Conservation (phyloP, 805 yeast genomes). For the Lachancea sp. region DNA sequence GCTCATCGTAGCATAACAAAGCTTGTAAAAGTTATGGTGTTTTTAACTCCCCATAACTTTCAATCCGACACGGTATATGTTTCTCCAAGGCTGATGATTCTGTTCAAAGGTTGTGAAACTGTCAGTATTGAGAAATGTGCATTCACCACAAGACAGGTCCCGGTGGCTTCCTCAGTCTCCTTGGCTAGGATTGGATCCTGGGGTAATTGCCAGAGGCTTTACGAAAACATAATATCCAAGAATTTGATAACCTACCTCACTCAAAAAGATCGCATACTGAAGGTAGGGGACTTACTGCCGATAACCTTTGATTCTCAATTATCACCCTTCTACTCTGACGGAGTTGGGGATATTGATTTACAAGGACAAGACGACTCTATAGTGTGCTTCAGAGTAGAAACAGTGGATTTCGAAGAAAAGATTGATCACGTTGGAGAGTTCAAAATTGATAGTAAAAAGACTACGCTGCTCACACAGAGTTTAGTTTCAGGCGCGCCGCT, state of each 20-base stretch:
- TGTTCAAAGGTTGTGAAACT: conserved; percentile 10
- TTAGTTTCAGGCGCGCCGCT: conserved; percentile 37
- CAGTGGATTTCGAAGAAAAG: conserved; percentile 32
- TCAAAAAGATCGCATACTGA: conserved; percentile 48
- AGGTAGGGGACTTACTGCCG: conserved; percentile 64
- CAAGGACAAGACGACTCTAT: conserved; percentile 50
- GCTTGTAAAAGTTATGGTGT: conserved; percentile 19
- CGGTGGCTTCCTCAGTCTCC: conserved; percentile 22
- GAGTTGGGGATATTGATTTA: conserved; percentile 3
- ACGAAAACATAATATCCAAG: conserved; percentile 38
- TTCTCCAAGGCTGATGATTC: conserved; percentile 23
- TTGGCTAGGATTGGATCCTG: conserved; percentile 26
- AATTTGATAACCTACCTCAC: conserved; percentile 61
- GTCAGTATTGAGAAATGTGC: conserved; percentile 11
- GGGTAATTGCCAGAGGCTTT: conserved; percentile 26
- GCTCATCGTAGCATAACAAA: conserved; percentile 5
- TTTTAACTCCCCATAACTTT: conserved; percentile 21
- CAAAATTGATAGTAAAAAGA: conserved; percentile 58
- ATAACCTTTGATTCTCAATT: conserved; percentile 54
- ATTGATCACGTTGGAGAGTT: conserved; percentile 35
- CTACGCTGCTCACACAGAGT: conserved; percentile 68
- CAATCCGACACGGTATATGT: conserved; percentile 14
- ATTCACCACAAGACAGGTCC: conserved; percentile 8
- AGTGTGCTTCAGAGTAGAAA: conserved; percentile 78
- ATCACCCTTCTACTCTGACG: conserved; percentile 15